Conservation (phyloP, 2,329 filamentous ascomycete genomes). For the Plenodomus tracheiphilus region DNA sequence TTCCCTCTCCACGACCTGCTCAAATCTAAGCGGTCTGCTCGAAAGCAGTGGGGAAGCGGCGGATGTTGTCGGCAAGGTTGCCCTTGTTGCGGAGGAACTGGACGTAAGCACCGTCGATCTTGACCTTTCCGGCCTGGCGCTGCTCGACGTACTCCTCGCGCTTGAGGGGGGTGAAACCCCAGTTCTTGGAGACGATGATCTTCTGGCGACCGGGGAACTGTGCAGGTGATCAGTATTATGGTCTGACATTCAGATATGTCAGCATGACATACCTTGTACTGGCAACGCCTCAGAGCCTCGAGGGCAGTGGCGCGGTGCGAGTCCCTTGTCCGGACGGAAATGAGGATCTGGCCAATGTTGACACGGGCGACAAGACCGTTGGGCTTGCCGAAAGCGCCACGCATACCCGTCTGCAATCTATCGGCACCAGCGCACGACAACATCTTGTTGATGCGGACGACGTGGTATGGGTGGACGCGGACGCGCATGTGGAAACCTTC, state of each 20-base stretch:
- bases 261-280: slow-evolving; percentile 76
- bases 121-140: slow-evolving; percentile 90
- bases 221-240: neutral
- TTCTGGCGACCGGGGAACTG: slow-evolving; percentile 98
- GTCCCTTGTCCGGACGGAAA: slow-evolving; percentile 97
- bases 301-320: slow-evolving; percentile 88
- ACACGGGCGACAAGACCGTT: slow-evolving; percentile 99
- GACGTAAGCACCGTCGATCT: slow-evolving; percentile 98
- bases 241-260: neutral
- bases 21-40: slow-evolving; percentile 43
- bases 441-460: slow-evolving; percentile 99
- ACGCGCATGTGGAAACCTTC: slow-evolving; percentile 73
- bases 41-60: slow-evolving; percentile 94
- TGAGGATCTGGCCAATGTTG: slow-evolving; percentile 99
- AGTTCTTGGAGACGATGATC: slow-evolving; percentile 99
- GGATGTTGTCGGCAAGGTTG: slow-evolving; percentile 81
- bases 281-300: slow-evolving; percentile 97
- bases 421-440: slow-evolving; percentile 99
- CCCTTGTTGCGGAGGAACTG: slow-evolving; percentile 98
- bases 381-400: slow-evolving; percentile 99
- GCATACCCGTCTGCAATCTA: slow-evolving; percentile 99
- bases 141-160: slow-evolving; percentile 97
- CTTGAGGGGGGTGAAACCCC: slow-evolving; percentile 98
- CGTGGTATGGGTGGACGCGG: slow-evolving; percentile 98
- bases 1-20: slow-evolving; percentile 21